phyloP scores from a whole-genome alignment of 108 stramenopile species.

The Cyclotella sp. region DNA sequence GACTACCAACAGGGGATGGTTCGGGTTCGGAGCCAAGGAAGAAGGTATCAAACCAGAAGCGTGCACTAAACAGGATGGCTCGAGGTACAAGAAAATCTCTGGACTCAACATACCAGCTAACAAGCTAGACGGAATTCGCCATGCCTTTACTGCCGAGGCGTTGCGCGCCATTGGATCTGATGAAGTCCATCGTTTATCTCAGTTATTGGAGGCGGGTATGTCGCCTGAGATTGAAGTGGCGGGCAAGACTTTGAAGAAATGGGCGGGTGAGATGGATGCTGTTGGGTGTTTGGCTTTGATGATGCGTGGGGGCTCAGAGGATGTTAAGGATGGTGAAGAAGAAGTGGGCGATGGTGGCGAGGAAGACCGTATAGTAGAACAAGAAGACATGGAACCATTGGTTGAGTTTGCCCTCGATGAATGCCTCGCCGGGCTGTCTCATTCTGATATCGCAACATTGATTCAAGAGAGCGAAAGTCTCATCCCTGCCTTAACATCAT shows the following conservation, averaged over 20 bases:
- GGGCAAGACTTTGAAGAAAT: constrained; percentile 69
- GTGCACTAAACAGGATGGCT: neutral
- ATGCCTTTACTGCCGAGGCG: constrained; percentile 89
- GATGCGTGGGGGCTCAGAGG: neutral
- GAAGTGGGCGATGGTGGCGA: neutral
- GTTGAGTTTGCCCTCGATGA: constrained; percentile 11
- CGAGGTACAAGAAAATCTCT: constrained; percentile 19
- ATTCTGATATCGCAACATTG: constrained; percentile 23
- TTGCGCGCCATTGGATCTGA: constrained; percentile 84
- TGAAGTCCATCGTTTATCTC: constrained; percentile 72
- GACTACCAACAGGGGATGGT: constrained; percentile 34
- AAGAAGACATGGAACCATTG: neutral
- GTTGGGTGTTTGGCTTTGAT: constrained; percentile 65
- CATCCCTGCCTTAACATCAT: constrained; percentile 60
- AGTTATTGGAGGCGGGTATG: constrained; percentile 80
- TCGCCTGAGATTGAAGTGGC: constrained; percentile 53
- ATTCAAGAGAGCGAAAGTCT: constrained; percentile 37
- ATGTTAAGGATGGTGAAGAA: neutral
- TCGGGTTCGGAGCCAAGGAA: constrained; percentile 40
- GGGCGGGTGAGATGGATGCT: constrained; percentile 80
- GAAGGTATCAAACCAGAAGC: neutral
- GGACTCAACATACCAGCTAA: constrained; percentile 69
- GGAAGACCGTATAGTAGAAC: neutral
- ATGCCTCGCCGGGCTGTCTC: constrained; percentile 31
- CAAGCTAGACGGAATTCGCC: constrained; percentile 78